Evolutionary conservation across 306 rosid genomes (phyloP).

Genomic region (Cucurbita moschata): DNA sequence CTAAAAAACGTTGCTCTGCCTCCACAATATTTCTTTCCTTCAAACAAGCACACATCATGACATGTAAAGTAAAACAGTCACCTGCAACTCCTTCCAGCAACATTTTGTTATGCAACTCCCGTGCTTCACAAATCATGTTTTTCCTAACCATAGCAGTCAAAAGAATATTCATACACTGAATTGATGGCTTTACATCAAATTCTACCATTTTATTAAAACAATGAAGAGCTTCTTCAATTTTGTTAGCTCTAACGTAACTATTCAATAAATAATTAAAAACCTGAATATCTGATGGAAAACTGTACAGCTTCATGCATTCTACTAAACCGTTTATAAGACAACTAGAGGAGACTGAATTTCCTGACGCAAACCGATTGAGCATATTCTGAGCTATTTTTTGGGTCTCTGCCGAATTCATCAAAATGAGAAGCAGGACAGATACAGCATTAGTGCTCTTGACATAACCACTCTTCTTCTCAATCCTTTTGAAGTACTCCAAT

Average conservation of each 20-base stretch:
- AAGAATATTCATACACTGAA: constrained; percentile 31
- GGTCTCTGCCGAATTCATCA: constrained; percentile 15
- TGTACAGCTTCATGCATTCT: constrained; percentile 26
- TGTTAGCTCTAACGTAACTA: constrained; percentile 42
- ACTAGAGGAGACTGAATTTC: constrained; percentile 20
- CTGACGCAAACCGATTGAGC: constrained; percentile 25
- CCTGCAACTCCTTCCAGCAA: constrained; percentile 24
- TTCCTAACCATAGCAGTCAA: constrained; percentile 42
- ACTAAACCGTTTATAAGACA: constrained; percentile 24
- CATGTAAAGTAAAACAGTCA: constrained; percentile 30
- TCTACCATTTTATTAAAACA: constrained; percentile 38
- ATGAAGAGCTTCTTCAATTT: constrained; percentile 33
- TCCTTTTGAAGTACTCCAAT: constrained; percentile 24
- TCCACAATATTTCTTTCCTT: constrained; percentile 27
- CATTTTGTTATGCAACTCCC: constrained; percentile 33
- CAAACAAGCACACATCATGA: constrained; percentile 41
- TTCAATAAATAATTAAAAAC: constrained; percentile 42
- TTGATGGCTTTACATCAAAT: constrained; percentile 23
- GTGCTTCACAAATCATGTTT: constrained; percentile 24
- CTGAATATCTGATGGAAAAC: constrained; percentile 20
- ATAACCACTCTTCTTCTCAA: constrained; percentile 20
- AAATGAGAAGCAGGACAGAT: constrained; percentile 45
- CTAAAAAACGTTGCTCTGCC: constrained; percentile 29
- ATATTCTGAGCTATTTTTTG: constrained; percentile 2
- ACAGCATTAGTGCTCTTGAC: constrained; percentile 23